Conservation (phyloP, 2,329 filamentous ascomycete species). For the Epichloe baconii region DNA sequence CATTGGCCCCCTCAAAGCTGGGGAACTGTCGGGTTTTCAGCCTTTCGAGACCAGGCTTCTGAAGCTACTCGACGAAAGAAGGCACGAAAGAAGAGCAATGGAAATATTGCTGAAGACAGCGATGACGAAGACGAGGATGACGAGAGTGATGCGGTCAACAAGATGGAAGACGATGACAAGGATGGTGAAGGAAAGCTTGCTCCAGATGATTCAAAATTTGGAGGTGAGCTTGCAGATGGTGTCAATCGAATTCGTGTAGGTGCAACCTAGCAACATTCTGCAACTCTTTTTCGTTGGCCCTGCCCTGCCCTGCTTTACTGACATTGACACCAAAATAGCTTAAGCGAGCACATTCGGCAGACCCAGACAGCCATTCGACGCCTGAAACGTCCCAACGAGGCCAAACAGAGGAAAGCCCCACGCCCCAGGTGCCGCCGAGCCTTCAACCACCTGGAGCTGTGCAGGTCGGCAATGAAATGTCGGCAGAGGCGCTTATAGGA, state of each 20-base stretch:
- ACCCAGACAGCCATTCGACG: slow-evolving; percentile 39
- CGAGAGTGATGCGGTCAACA: slow-evolving; percentile 45
- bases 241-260: slow-evolving; percentile 71
- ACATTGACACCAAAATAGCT: slow-evolving; percentile 38
- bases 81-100: slow-evolving; percentile 49
- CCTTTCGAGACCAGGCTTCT: slow-evolving; percentile 62
- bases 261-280: slow-evolving; percentile 2
- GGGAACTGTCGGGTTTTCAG: slow-evolving; percentile 81
- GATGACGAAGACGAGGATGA: slow-evolving; percentile 63
- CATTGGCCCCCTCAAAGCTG: slow-evolving; percentile 69
- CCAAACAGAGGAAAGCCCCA: slow-evolving; percentile 33
- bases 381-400: slow-evolving; percentile 22
- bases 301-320: slow-evolving; percentile 5
- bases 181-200: slow-evolving; percentile 45
- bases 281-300: background rate
- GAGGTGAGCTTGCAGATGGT: slow-evolving; percentile 66
- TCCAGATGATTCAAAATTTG: slow-evolving; percentile 58
- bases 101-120: slow-evolving; percentile 58
- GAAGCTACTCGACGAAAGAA: slow-evolving; percentile 42
- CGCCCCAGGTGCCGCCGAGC: slow-evolving; percentile 4
- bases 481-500: slow-evolving; percentile 36
- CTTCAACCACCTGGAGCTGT: slow-evolving; percentile 12
- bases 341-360: slow-evolving; percentile 67
- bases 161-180: slow-evolving; percentile 55
- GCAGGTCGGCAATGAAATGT: slow-evolving; percentile 20